Percentiles rank a stretch among this genome's conserved stretches.
These are phyloP conservation scores for Rhizophora apiculata DNA, from an alignment of 345 rosid genomes.

Conservation along the genomic window DNA sequence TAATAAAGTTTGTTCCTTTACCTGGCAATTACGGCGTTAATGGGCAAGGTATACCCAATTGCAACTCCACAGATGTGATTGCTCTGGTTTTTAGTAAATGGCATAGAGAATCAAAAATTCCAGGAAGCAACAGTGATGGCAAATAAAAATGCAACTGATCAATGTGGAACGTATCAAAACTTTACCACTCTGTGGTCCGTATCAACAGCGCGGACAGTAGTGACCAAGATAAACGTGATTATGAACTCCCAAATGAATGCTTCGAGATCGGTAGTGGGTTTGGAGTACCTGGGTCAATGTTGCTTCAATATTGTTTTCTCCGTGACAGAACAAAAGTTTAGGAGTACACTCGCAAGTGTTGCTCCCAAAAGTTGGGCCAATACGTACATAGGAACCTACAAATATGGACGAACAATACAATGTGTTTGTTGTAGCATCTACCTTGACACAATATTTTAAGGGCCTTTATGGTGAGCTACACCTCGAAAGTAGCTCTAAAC, in stretches of 20 bases:
- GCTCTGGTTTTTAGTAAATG: constrained; percentile 20
- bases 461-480: neutral
- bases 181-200: constrained; percentile 49
- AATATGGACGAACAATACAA: neutral
- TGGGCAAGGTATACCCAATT: constrained; percentile 34
- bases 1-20: constrained; percentile 6
- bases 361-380: constrained; percentile 44
- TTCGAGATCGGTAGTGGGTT: constrained; percentile 42
- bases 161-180: neutral
- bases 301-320: constrained; percentile 16
- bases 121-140: neutral
- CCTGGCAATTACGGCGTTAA: constrained; percentile 48
- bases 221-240: constrained; percentile 39
- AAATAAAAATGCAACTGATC: neutral
- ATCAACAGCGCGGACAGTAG: constrained; percentile 34
- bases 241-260: constrained; percentile 53
- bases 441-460: neutral
- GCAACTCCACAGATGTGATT: constrained; percentile 35
- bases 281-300: constrained; percentile 30
- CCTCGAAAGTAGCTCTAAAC: too few relatives aligned
- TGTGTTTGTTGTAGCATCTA: neutral
- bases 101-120: neutral
- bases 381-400: constrained; percentile 39
- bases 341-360: constrained; percentile 42
- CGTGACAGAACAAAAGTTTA: constrained; percentile 26